Percentiles rank a stretch among this genome's conserved stretches.
Conservation (phyloP, 139 green algal species). For the Chlamydomonas urium region DNA sequence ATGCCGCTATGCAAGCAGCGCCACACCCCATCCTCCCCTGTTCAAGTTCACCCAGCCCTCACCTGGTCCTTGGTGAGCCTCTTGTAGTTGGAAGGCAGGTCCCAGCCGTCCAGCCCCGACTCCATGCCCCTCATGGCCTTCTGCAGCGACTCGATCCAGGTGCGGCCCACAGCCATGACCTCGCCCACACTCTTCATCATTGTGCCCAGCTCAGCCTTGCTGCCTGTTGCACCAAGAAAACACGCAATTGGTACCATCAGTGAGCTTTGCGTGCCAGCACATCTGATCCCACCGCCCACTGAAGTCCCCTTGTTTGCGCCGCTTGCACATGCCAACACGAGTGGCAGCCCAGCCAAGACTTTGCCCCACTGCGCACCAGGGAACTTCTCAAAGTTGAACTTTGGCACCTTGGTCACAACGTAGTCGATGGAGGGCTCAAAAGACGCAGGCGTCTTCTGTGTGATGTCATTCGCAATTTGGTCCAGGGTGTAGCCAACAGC, state of each 20-base stretch:
- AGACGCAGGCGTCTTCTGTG: slow-evolving; percentile 91
- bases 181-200: slow-evolving; percentile 96
- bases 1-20: too few relatives aligned
- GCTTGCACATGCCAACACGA: background rate
- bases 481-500: slow-evolving; percentile 95
- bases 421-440: slow-evolving; percentile 99
- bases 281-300: too few relatives aligned
- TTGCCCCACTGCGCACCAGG: too few relatives aligned
- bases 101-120: slow-evolving; percentile 73
- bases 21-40: background rate
- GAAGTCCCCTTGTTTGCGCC: too few relatives aligned
- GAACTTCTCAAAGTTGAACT: slow-evolving; percentile 99
- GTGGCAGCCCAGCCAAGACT: slow-evolving; percentile 22
- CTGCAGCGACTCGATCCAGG: slow-evolving; percentile 39
- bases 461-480: slow-evolving; percentile 99
- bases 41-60: background rate
- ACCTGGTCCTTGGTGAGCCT: slow-evolving; percentile 67
- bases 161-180: slow-evolving; percentile 93
- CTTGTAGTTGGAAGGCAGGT: slow-evolving; percentile 78
- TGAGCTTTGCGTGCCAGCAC: too few relatives aligned
- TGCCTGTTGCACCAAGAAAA: too few relatives aligned
- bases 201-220: slow-evolving; percentile 84
- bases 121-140: slow-evolving; percentile 37
- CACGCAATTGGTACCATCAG: too few relatives aligned
- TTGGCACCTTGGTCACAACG: slow-evolving; percentile 92